Percentiles rank a stretch among this genome's conserved stretches.
Conservation (phyloP, 1,139 yeast genomes). For the Hyphopichia fennica region DNA sequence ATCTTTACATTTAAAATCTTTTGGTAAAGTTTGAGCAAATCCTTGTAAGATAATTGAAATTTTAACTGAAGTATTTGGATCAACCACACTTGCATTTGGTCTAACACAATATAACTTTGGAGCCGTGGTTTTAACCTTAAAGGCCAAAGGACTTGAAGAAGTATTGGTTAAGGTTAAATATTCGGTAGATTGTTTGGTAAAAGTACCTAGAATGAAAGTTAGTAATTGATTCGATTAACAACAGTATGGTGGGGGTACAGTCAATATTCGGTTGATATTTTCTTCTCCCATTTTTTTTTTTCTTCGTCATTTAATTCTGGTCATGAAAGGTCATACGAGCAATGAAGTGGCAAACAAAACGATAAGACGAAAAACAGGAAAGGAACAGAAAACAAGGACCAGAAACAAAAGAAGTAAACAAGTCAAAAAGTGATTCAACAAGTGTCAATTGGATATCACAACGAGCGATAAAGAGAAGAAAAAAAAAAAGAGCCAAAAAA, state of each 20-base stretch:
- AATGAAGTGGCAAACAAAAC: no score
- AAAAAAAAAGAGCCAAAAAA: no score
- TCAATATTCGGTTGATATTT: no score
- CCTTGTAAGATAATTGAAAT: slow-evolving; percentile 88
- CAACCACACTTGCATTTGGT: slow-evolving; percentile 84
- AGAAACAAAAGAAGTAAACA: no score
- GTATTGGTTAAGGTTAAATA: slow-evolving; percentile 68
- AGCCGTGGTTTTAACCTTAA: slow-evolving; percentile 97
- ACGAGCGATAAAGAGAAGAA: no score
- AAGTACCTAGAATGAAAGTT: slow-evolving; percentile 47
- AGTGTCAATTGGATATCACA: not conserved
- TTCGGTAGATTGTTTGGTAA: slow-evolving; percentile 71
- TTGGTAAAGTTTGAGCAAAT: slow-evolving; percentile 68
- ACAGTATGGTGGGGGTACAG: not conserved
- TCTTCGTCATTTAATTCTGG: no score
- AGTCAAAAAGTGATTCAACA: no score
- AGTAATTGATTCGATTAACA: not conserved
- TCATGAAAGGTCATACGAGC: no score
- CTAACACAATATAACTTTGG: slow-evolving; percentile 95
- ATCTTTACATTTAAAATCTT: slow-evolving; percentile 80
- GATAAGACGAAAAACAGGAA: no score
- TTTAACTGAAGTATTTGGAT: slow-evolving; percentile 70
- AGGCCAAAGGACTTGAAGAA: slow-evolving; percentile 65
- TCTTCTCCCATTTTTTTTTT: no score
- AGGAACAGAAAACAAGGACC: no score